phyloP scores from a whole-genome alignment of 2,329 filamentous ascomycete genomes.

The Bipolaris bicolor region DNA sequence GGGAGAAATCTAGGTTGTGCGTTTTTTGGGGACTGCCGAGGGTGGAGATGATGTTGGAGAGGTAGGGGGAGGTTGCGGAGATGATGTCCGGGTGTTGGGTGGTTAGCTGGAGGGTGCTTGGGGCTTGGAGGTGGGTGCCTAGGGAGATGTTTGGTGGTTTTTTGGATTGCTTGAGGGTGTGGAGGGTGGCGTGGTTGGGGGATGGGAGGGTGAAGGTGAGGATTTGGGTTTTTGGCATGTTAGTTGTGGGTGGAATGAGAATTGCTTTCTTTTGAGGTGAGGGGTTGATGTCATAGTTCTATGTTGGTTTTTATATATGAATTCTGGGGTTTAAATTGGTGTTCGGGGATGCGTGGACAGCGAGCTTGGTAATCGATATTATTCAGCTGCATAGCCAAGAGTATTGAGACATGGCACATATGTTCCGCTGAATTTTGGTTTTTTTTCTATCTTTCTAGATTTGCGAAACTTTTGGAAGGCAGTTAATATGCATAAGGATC shows the following conservation, averaged over 20 bases:
- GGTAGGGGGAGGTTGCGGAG: constrained; percentile 3
- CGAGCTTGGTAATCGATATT: not conserved
- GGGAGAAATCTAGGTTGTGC: not conserved
- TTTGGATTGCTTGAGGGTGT: constrained; percentile 9
- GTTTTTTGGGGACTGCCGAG: constrained; percentile 5
- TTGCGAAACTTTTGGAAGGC: not conserved
- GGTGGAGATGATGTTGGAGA: not conserved
- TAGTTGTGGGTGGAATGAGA: not conserved
- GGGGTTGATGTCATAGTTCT: not conserved
- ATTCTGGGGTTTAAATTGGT: not conserved
- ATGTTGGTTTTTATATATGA: not conserved
- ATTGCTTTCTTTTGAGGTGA: not conserved
- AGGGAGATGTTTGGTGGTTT: constrained; percentile 6
- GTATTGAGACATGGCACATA: not conserved
- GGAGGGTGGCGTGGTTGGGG: not conserved
- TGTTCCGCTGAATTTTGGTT: not conserved
- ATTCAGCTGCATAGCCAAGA: not conserved
- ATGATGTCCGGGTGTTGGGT: constrained; percentile 8
- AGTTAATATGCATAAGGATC: not conserved
- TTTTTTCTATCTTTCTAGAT: not conserved
- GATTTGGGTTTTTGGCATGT: constrained; percentile 9
- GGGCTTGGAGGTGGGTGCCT: constrained; percentile 2
- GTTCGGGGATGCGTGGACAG: not conserved
- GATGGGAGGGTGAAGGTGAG: constrained; percentile 4
- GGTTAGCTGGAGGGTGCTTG: constrained; percentile 5